phyloP scores from a whole-genome alignment of 768 basidiomycete genomes.

The Termitomyces sp. region DNA sequence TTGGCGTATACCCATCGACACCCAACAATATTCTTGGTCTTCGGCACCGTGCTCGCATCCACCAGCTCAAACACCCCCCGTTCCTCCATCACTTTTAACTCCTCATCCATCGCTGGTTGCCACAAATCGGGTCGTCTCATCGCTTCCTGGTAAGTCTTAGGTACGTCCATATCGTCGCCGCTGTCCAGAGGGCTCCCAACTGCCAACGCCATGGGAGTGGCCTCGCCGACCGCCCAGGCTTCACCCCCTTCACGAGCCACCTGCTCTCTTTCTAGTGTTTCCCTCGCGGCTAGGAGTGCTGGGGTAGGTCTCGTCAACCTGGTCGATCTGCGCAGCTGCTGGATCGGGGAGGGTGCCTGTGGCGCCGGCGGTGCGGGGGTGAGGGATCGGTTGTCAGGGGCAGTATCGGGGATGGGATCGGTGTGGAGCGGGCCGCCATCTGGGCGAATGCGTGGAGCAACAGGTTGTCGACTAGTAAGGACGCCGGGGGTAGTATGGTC shows the following conservation, averaged over 20 bases:
- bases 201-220: not conserved
- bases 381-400: too few relatives aligned
- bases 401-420: not conserved
- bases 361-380: too few relatives aligned
- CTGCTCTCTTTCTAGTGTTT: not conserved
- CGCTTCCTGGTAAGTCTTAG: not conserved
- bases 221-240: not conserved
- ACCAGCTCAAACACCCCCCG: not conserved
- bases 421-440: not conserved
- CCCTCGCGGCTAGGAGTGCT: not conserved
- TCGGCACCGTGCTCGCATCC: not conserved
- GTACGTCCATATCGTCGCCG: not conserved
- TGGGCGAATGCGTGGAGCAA: not conserved
- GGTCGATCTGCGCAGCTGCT: not conserved
- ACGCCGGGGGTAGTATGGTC: not conserved
- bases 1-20: not conserved
- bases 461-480: not conserved
- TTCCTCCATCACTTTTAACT: not conserved
- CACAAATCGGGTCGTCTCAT: not conserved
- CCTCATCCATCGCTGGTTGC: not conserved
- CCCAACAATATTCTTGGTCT: not conserved
- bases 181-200: not conserved
- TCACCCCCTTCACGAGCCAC: not conserved
- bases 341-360: not conserved
- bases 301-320: not conserved